phyloP scores from a whole-genome alignment of 2,329 filamentous ascomycete genomes.

The Ascochyta lentis region DNA sequence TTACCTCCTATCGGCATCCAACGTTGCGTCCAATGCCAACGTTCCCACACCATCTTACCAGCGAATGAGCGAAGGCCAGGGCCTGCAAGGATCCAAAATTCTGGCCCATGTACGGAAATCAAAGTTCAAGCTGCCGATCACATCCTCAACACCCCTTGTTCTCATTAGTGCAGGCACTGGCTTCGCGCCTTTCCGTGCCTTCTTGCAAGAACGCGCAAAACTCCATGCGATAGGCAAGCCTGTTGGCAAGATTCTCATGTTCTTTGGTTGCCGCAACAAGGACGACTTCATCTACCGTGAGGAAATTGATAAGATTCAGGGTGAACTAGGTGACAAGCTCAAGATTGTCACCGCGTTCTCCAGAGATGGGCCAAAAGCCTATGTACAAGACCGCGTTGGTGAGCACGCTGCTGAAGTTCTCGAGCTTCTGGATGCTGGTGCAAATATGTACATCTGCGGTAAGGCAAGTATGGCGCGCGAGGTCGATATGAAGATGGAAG shows the following conservation, averaged over 20 bases:
- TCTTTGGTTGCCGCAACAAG: slow-evolving; percentile 41
- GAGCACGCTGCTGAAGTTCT: slow-evolving; percentile 41
- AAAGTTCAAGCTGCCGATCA: slow-evolving; percentile 56
- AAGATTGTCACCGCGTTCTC: slow-evolving; percentile 38
- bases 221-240: slow-evolving; percentile 38
- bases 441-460: slow-evolving; percentile 52
- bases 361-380: slow-evolving; percentile 30
- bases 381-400: slow-evolving; percentile 51
- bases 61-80: slow-evolving; percentile 16
- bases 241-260: slow-evolving; percentile 40
- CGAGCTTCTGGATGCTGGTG: slow-evolving; percentile 47
- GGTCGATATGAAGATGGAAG: slow-evolving; percentile 49
- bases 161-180: slow-evolving; percentile 50
- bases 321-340: slow-evolving; percentile 30
- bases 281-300: slow-evolving; percentile 45
- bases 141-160: slow-evolving; percentile 55
- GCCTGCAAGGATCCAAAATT: slow-evolving; percentile 33
- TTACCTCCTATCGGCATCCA: slow-evolving; percentile 46
- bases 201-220: slow-evolving; percentile 45
- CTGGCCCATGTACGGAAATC: slow-evolving; percentile 52
- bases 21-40: slow-evolving; percentile 23
- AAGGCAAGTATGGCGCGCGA: slow-evolving; percentile 52
- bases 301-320: slow-evolving; percentile 31
- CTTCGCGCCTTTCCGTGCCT: slow-evolving; percentile 45
- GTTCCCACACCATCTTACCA: slow-evolving; percentile 25